Percentiles rank a stretch among this genome's conserved stretches.
These are phyloP conservation scores for Cinnamomum chago DNA, from an alignment of 164 flowering plant genomes.

Conservation along the genomic window DNA sequence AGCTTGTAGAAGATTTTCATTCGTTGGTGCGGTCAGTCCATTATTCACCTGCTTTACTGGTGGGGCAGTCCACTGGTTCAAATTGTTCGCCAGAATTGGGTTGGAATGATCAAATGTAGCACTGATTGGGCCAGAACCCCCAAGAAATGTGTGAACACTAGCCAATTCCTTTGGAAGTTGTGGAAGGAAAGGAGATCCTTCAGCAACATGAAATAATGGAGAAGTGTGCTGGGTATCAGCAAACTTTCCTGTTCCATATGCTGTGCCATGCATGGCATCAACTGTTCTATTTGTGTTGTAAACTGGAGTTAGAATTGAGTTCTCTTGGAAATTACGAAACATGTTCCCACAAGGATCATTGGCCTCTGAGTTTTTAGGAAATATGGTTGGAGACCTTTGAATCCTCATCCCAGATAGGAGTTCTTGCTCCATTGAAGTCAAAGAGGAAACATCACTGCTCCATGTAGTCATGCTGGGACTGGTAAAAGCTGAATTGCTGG, in stretches of 20 bases:
- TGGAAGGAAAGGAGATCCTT: not conserved
- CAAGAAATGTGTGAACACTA: slow-evolving; percentile 15
- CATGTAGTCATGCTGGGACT: slow-evolving; percentile 29
- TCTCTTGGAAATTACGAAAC: slow-evolving; percentile 17
- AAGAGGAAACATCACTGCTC: slow-evolving; percentile 31
- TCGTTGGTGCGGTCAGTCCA: slow-evolving; percentile 7
- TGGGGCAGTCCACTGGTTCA: slow-evolving; percentile 33
- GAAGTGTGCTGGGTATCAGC: slow-evolving; percentile 12
- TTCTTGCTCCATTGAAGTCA: slow-evolving; percentile 35
- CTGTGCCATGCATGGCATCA: slow-evolving; percentile 7
- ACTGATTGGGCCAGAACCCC: slow-evolving; percentile 15
- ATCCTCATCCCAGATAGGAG: slow-evolving; percentile 25
- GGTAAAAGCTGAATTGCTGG: slow-evolving; percentile 8
- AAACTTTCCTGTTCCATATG: slow-evolving; percentile 10
- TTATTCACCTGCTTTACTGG: slow-evolving; percentile 26
- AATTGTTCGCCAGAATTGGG: slow-evolving; percentile 24
- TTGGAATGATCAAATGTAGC: slow-evolving; percentile 16
- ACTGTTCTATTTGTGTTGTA: slow-evolving; percentile 5
- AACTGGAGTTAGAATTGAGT: slow-evolving; percentile 13
- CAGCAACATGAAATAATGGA: slow-evolving; percentile 13
- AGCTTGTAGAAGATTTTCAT: slow-evolving; percentile 23
- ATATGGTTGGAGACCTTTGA: slow-evolving; percentile 17
- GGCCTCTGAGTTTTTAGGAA: slow-evolving; percentile 16
- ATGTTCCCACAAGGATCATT: slow-evolving; percentile 12
- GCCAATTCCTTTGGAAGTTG: slow-evolving; percentile 18